Evolutionary conservation across 176 grass and related monocot genomes (phyloP), one percentile per base, ranked within the genome.

Genomic region (Bolboschoenus planiculmis): DNA sequence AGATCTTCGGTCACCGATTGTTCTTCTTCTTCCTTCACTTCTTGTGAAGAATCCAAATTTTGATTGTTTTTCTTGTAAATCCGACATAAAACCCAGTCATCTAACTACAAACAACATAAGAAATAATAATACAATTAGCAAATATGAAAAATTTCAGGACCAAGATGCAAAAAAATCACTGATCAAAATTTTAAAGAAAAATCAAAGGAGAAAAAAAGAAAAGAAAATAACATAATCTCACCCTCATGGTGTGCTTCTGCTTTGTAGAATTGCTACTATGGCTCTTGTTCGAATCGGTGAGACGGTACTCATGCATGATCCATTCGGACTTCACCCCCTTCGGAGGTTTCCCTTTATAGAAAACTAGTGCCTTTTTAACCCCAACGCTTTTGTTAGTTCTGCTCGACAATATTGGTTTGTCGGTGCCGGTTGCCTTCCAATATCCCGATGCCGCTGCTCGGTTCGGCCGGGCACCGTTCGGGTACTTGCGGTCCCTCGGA

Each of bases 291-390:
- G 56, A 13, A 62, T 82, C 58, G 0, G 43, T 65, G 31, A 95
- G 85, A 11, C 92, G 88, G 77, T 91, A 97, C 85, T 97, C 95
- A 43, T 97, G 95, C 95, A 97, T 97, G 81, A 97, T 94, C 95
- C 95, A 97, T 20, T 91, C 92, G 0, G 92, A 90, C 68, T 97
- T 97, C 15, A 60, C 33, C 0, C 94, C 94, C 73, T 79, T 91
- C 3, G 94, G 94, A 0, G 94, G 91, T 73, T 85, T 91, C 0
- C 94, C 94, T 7, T 10, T 7, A 72, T 93, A 97, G 86, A 97
- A 97, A 3, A 97, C 94, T 0, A 97, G 91, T 0, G 89, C 89
- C 86, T 97, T 97, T 83, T 92, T 97, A 15, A 93, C 94, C 0
- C 94, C 94, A 23, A 92, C 50, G 82, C 60, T 66, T 21, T 82